Evolutionary conservation across 2,329 filamentous ascomycete species (phyloP).

Genomic region (Aciculosporium take): DNA sequence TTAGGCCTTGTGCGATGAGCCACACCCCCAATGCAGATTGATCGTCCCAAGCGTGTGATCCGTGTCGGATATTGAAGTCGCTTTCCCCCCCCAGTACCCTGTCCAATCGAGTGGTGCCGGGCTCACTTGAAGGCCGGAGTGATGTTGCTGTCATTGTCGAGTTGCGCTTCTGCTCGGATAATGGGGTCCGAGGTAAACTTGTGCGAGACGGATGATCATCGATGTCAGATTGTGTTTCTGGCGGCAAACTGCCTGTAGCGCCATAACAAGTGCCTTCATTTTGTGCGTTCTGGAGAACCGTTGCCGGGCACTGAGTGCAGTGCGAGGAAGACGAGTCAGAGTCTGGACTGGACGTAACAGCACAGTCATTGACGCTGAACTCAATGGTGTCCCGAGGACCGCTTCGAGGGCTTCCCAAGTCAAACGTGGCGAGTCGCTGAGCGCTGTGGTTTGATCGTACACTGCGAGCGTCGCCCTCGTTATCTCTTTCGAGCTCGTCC

Average conservation of each 20-base stretch:
- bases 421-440: constrained; percentile 13
- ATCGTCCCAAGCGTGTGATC: constrained; percentile 18
- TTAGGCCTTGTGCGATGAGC: constrained; percentile 22
- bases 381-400: constrained; percentile 37
- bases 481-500: constrained; percentile 38
- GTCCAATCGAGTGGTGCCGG: constrained; percentile 7
- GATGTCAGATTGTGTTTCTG: constrained; percentile 1
- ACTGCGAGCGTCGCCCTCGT: constrained; percentile 20
- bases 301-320: not conserved
- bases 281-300: not conserved
- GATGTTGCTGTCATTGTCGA: constrained; percentile 1
- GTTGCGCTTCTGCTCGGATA: not conserved
- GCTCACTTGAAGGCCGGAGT: constrained; percentile 2
- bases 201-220: not conserved
- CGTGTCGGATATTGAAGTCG: constrained; percentile 17
- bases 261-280: not conserved
- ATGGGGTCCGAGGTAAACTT: not conserved
- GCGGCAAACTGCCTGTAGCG: not conserved
- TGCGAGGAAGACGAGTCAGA: constrained; percentile 1
- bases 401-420: constrained; percentile 17
- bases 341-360: not conserved
- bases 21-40: constrained; percentile 23
- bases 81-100: constrained; percentile 10
- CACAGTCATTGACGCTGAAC: constrained; percentile 18
- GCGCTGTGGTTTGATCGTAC: constrained; percentile 14